These are phyloP conservation scores for Phytophthora podocarpi DNA, from an alignment of 352 stramenopile genomes.

Conservation along the genomic window DNA sequence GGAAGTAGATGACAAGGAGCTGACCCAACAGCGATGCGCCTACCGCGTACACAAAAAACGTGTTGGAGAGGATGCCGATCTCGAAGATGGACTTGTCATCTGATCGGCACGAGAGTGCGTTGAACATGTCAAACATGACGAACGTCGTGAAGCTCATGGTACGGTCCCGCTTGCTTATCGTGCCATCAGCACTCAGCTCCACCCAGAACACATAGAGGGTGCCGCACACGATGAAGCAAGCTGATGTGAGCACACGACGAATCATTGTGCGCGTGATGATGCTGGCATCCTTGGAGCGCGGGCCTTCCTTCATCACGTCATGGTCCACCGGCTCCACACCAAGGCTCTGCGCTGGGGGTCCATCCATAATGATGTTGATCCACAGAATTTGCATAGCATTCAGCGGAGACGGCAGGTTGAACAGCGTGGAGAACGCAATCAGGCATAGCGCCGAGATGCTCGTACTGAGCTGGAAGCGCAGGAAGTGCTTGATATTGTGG, in stretches of 20 bases:
- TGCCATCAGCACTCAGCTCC: constrained; percentile 85
- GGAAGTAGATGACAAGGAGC: constrained; percentile 96
- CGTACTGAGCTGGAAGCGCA: constrained; percentile 97
- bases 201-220: constrained; percentile 89
- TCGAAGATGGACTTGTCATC: constrained; percentile 94
- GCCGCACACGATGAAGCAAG: constrained; percentile 76
- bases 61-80: constrained; percentile 93
- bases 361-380: constrained; percentile 99
- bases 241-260: constrained; percentile 65
- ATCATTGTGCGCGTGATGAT: constrained; percentile 85
- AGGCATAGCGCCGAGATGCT: constrained; percentile 95
- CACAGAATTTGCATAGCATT: constrained; percentile 99
- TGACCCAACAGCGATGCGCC: constrained; percentile 94
- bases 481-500: constrained; percentile 97
- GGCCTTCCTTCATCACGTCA: constrained; percentile 87
- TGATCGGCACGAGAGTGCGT: constrained; percentile 96
- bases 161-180: constrained; percentile 93
- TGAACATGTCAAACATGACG: constrained; percentile 99
- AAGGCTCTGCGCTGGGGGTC: constrained; percentile 80
- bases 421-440: constrained; percentile 78
- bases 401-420: constrained; percentile 81
- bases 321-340: constrained; percentile 87
- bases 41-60: constrained; percentile 93
- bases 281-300: constrained; percentile 71
- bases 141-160: constrained; percentile 99